phyloP scores from a whole-genome alignment of 2,329 filamentous ascomycete genomes.

The Aspergillus puulaauensis region DNA sequence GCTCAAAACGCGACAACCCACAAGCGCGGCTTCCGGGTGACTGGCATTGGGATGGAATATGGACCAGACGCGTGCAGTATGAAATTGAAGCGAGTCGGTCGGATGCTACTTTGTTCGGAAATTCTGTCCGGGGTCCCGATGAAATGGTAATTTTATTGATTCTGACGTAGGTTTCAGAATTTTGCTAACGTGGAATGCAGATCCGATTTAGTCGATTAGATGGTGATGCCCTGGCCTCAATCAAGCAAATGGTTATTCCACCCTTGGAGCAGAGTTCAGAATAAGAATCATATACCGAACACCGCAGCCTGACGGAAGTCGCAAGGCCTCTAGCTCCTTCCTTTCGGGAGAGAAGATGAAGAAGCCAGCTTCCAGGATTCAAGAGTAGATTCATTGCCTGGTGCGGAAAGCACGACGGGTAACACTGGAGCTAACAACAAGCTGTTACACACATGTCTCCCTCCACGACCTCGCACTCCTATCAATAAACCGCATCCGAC shows the following conservation, averaged over 20 bases:
- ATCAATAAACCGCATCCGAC: neutral
- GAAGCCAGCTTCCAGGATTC: no score
- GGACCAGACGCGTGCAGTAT: conserved; percentile 83
- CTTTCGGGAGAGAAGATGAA: neutral
- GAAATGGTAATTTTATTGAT: conserved; percentile 61
- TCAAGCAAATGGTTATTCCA: conserved; percentile 39
- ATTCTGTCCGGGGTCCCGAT: conserved; percentile 56
- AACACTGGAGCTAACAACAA: neutral
- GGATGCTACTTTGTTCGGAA: conserved; percentile 76
- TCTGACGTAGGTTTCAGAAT: neutral
- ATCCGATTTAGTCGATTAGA: conserved; percentile 43
- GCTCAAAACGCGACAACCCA: conserved; percentile 47
- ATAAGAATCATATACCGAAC: neutral
- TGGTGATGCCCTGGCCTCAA: conserved; percentile 27
- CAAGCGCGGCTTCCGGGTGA: conserved; percentile 66
- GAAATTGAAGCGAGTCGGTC: conserved; percentile 74
- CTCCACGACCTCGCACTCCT: neutral
- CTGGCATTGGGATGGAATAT: conserved; percentile 98
- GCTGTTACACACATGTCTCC: neutral
- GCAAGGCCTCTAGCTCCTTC: neutral
- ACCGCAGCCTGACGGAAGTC: neutral
- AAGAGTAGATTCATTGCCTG: neutral
- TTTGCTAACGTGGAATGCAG: conserved; percentile 24
- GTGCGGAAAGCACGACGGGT: neutral
- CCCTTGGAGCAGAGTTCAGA: conserved; percentile 25